phyloP scores from a whole-genome alignment of 768 basidiomycete genomes.

The Cystofilobasidium macerans region DNA sequence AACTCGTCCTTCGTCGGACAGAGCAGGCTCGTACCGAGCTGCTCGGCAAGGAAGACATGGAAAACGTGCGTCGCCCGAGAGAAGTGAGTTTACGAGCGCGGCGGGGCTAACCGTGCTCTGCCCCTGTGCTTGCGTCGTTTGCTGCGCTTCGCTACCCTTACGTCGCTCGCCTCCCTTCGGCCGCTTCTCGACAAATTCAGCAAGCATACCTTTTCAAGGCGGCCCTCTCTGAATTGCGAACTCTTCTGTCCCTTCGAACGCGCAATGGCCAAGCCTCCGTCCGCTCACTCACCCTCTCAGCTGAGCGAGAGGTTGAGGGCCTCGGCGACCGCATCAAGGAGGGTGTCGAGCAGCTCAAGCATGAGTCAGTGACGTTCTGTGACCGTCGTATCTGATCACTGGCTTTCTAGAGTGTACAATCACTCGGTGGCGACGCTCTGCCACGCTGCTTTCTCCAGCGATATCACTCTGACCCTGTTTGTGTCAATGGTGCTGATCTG shows the following conservation, averaged over 20 bases:
- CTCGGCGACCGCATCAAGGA: conserved; percentile 88
- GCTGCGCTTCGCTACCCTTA: neutral
- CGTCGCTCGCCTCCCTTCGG: too few species aligned
- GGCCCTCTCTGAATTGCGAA: conserved; percentile 76
- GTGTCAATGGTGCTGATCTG: neutral
- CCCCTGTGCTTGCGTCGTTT: neutral
- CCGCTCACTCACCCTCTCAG: conserved; percentile 58
- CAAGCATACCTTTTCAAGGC: conserved; percentile 94
- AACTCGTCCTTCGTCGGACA: conserved; percentile 34
- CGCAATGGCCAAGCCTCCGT: conserved; percentile 78
- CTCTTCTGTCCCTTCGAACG: conserved; percentile 68
- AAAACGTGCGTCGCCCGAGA: conserved; percentile 42
- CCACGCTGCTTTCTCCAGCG: neutral
- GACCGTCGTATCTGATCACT: neutral
- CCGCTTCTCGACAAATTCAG: too few species aligned
- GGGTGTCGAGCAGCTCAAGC: conserved; percentile 73
- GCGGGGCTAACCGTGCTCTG: neutral
- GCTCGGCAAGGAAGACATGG: conserved; percentile 40
- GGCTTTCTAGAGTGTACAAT: too few species aligned
- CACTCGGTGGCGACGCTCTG: too few species aligned
- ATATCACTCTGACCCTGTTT: neutral
- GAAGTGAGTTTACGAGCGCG: too few species aligned
- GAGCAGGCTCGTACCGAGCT: conserved; percentile 32
- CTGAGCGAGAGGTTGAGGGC: conserved; percentile 75
- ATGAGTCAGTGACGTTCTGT: conserved; percentile 52